phyloP scores from a whole-genome alignment of 257 asterid species.

The Nemophila menziesii region DNA sequence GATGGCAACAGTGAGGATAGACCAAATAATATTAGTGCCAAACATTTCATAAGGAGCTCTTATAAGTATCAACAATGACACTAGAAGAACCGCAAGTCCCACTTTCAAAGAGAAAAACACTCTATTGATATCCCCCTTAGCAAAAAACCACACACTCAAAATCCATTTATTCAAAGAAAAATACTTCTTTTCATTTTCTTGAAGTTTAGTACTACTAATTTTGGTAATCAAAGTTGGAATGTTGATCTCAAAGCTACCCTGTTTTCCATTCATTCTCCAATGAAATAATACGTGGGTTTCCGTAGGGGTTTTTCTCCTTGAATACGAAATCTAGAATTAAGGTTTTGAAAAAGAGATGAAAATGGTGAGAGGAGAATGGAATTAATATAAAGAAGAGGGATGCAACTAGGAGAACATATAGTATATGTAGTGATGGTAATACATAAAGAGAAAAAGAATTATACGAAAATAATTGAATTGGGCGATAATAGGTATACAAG shows the following conservation, averaged over 20 bases:
- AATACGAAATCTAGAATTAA: too few relatives aligned
- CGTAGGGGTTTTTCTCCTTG: too few relatives aligned
- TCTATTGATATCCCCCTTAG: constrained; percentile 48
- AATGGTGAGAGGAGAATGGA: constrained; percentile 10
- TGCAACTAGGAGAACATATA: constrained; percentile 31
- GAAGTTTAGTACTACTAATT: too few relatives aligned
- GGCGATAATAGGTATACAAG: constrained; percentile 21
- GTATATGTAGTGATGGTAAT: constrained; percentile 15
- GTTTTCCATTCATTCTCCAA: constrained; percentile 50
- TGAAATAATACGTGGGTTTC: constrained; percentile 5
- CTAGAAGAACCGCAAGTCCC: constrained; percentile 57
- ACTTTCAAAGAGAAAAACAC: constrained; percentile 49
- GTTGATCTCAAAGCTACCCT: constrained; percentile 36
- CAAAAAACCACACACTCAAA: constrained; percentile 33
- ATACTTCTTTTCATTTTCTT: neutral
- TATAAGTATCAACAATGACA: constrained; percentile 46
- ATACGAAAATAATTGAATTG: constrained; percentile 38
- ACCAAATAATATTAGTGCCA: constrained; percentile 58
- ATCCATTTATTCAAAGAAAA: constrained; percentile 19
- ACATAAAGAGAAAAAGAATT: constrained; percentile 20
- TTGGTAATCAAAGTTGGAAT: constrained; percentile 18
- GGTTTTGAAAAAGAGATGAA: constrained; percentile 10
- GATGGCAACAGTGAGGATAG: constrained; percentile 66
- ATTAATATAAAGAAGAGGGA: constrained; percentile 23
- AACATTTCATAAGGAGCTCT: constrained; percentile 39